Percentiles rank a stretch among this genome's conserved stretches.
phyloP scores from a whole-genome alignment of 2,329 filamentous ascomycete species.

The Reticulascus tulasneorum region DNA sequence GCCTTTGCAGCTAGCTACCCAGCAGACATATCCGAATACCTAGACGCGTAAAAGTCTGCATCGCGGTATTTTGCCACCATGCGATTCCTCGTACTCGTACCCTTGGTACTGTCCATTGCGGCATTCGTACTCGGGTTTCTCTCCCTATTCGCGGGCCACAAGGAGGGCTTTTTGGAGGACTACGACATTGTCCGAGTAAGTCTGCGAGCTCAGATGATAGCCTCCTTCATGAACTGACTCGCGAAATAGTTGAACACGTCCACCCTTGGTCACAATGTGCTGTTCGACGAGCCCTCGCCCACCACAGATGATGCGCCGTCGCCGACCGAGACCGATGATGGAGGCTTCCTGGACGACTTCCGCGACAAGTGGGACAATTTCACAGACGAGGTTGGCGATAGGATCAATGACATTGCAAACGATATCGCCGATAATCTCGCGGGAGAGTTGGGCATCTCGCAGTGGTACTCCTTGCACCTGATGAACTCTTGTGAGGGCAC shows the following conservation, averaged over 20 bases:
- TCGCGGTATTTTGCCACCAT: too few species aligned
- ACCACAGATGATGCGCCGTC: conserved; percentile 5
- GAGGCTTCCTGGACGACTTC: conserved; percentile 24
- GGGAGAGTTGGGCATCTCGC: conserved; percentile 39
- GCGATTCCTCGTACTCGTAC: conserved; percentile 28
- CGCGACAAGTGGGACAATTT: conserved; percentile 18
- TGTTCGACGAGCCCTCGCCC: too few species aligned
- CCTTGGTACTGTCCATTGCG: conserved; percentile 31
- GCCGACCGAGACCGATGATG: conserved; percentile 16
- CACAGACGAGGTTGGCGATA: conserved; percentile 29
- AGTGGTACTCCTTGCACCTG: conserved; percentile 50
- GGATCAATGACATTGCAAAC: conserved; percentile 35
- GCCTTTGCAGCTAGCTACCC: too few species aligned
- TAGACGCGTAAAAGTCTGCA: too few species aligned
- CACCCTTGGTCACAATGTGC: conserved; percentile 30
- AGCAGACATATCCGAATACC: too few species aligned
- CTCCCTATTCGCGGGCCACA: conserved; percentile 35
- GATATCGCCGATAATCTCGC: conserved; percentile 36
- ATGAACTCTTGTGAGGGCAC: conserved; percentile 43
- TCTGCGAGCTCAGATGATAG: neutral
- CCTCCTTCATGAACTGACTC: neutral
- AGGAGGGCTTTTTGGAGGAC: conserved; percentile 39
- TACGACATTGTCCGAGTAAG: conserved; percentile 36
- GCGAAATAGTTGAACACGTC: conserved; percentile 32
- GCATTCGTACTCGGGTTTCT: conserved; percentile 35